Conservation (phyloP, 2,329 filamentous ascomycete species). For the Fusarium dimerum region DNA sequence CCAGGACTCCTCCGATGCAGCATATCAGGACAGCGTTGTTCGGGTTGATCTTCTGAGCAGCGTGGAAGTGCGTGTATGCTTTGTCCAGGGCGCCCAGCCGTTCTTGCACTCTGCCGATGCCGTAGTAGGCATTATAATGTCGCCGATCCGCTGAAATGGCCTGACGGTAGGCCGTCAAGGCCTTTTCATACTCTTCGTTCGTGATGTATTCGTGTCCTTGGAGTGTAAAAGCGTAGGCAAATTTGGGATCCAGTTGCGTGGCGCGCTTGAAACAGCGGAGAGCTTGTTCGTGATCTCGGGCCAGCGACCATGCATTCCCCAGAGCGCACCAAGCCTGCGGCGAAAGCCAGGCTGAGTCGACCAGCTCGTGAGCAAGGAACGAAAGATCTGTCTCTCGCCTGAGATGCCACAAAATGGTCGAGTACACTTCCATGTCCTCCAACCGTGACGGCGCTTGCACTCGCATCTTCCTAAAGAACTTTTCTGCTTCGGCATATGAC, state of each 20-base stretch:
- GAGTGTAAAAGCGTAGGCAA: constrained; percentile 93
- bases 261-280: constrained; percentile 92
- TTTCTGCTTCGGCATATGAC: constrained; percentile 82
- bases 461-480: constrained; percentile 78
- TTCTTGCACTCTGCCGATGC: constrained; percentile 79
- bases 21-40: constrained; percentile 91
- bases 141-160: constrained; percentile 84
- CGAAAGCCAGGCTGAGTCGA: constrained; percentile 83
- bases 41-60: constrained; percentile 86
- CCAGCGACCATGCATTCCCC: constrained; percentile 91
- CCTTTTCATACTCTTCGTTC: constrained; percentile 97
- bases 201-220: constrained; percentile 95
- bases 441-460: constrained; percentile 78
- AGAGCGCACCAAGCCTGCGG: constrained; percentile 96
- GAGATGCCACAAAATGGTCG: constrained; percentile 97
- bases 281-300: constrained; percentile 91
- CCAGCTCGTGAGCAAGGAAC: constrained; percentile 85
- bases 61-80: constrained; percentile 87
- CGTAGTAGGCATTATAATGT: constrained; percentile 99
- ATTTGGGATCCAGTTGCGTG: constrained; percentile 84
- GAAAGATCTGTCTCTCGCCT: constrained; percentile 91
- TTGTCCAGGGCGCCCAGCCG: constrained; percentile 89
- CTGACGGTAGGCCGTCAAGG: constrained; percentile 80
- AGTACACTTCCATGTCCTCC: constrained; percentile 98
- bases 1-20: constrained; percentile 86